Percentiles rank a stretch among this genome's conserved stretches.
Conservation (phyloP, 2,329 filamentous ascomycete genomes). For the Boeremia exigua region DNA sequence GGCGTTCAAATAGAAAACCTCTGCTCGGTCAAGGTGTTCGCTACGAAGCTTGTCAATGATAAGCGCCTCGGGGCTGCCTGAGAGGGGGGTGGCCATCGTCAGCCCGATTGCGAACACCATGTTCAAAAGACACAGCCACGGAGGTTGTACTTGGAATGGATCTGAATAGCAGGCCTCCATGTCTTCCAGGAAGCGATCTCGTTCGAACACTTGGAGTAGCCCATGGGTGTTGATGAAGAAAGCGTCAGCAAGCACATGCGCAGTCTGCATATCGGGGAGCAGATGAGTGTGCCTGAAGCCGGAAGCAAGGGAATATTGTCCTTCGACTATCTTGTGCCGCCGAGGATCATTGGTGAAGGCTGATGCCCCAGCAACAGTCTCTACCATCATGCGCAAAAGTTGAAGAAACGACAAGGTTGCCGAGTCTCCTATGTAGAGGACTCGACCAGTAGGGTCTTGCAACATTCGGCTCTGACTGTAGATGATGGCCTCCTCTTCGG, state of each 20-base stretch:
- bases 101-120: constrained; percentile 69
- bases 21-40: constrained; percentile 61
- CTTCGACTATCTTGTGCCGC: constrained; percentile 64
- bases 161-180: constrained; percentile 63
- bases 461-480: constrained; percentile 64
- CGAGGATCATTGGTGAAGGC: constrained; percentile 64
- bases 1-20: constrained; percentile 67
- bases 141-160: constrained; percentile 57
- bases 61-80: constrained; percentile 56
- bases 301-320: constrained; percentile 56
- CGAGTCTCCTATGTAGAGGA: constrained; percentile 68
- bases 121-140: constrained; percentile 65
- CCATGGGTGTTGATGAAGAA: constrained; percentile 70
- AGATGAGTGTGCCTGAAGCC: constrained; percentile 58
- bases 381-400: constrained; percentile 66
- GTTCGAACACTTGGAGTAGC: constrained; percentile 66
- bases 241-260: constrained; percentile 61
- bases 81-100: constrained; percentile 61
- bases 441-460: constrained; percentile 63
- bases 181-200: constrained; percentile 55
- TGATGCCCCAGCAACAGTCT: constrained; percentile 60
- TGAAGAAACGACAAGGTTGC: constrained; percentile 67
- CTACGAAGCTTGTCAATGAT: constrained; percentile 60
- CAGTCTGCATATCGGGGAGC: constrained; percentile 62
- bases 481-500: constrained; percentile 63